phyloP scores from a whole-genome alignment of 2,329 filamentous ascomycete species.

The Torrubiella hemipterigena region DNA sequence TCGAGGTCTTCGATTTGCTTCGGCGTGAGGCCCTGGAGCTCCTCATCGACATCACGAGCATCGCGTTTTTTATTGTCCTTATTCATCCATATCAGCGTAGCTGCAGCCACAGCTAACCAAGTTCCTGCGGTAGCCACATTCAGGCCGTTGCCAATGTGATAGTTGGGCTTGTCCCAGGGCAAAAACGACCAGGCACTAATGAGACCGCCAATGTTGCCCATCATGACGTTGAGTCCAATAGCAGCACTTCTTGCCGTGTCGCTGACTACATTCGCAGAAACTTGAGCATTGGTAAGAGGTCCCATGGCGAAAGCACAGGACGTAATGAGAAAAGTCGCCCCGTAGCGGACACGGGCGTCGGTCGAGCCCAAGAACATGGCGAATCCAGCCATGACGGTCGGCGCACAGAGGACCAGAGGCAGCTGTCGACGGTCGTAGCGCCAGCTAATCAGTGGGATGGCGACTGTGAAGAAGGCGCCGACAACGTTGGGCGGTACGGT shows the following conservation, averaged over 20 bases:
- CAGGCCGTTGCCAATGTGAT: slow-evolving; percentile 58
- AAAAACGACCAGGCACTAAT: slow-evolving; percentile 56
- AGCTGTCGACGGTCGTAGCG: slow-evolving; percentile 45
- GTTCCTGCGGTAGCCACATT: slow-evolving; percentile 47
- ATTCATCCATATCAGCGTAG: slow-evolving; percentile 45
- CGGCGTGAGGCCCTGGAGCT: slow-evolving; percentile 39
- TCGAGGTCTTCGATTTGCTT: slow-evolving; percentile 48
- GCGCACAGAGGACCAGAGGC: slow-evolving; percentile 47
- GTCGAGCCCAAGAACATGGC: slow-evolving; percentile 54
- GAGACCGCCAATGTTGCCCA: slow-evolving; percentile 60
- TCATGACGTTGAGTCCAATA: slow-evolving; percentile 56
- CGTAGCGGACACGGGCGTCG: slow-evolving; percentile 46
- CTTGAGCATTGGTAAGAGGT: slow-evolving; percentile 54
- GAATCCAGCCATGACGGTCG: slow-evolving; percentile 57
- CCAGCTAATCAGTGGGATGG: slow-evolving; percentile 51
- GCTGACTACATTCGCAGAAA: slow-evolving; percentile 57
- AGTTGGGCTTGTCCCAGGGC: slow-evolving; percentile 51
- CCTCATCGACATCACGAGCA: slow-evolving; percentile 36
- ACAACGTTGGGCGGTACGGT: slow-evolving; percentile 62
- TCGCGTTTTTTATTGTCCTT: slow-evolving; percentile 48
- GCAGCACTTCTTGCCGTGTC: slow-evolving; percentile 57
- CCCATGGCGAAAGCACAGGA: slow-evolving; percentile 52
- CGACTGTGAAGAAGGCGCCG: slow-evolving; percentile 53
- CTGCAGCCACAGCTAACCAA: slow-evolving; percentile 36
- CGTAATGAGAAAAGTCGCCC: slow-evolving; percentile 58